These are phyloP conservation scores for Fusarium paranaense DNA, from an alignment of 2,329 filamentous ascomycete species.

Conservation along the genomic window DNA sequence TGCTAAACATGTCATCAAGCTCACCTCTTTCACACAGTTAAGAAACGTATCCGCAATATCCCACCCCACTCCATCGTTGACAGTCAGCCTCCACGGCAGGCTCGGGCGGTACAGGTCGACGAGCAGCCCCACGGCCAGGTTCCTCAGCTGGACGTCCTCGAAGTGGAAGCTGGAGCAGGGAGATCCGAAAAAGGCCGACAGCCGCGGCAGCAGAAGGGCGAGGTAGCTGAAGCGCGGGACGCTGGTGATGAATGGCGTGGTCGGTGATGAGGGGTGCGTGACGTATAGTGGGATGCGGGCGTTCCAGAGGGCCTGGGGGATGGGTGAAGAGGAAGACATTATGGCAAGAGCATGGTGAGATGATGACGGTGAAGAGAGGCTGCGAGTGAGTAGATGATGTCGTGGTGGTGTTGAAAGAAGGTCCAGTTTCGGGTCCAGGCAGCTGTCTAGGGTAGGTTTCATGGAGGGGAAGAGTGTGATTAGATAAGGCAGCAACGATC, in stretches of 20 bases:
- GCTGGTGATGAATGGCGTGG: conserved; percentile 63
- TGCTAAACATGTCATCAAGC: conserved; percentile 29
- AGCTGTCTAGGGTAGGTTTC: conserved; percentile 9
- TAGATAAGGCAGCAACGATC: conserved; percentile 1
- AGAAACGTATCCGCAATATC: conserved; percentile 73
- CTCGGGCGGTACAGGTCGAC: conserved; percentile 67
- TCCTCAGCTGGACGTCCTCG: conserved; percentile 64
- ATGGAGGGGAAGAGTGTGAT: neutral
- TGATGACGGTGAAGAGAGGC: neutral
- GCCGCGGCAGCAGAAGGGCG: conserved; percentile 66
- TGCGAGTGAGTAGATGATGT: neutral
- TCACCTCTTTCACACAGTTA: conserved; percentile 72
- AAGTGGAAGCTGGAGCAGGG: conserved; percentile 71
- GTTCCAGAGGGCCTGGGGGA: conserved; percentile 65
- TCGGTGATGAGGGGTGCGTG: conserved; percentile 60
- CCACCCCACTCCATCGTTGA: conserved; percentile 67
- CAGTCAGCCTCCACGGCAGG: conserved; percentile 67
- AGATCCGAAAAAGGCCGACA: conserved; percentile 63
- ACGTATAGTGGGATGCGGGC: conserved; percentile 67
- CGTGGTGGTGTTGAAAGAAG: neutral
- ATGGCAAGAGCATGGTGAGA: conserved; percentile 35
- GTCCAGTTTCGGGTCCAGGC: neutral
- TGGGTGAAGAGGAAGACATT: conserved; percentile 44
- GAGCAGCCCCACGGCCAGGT: conserved; percentile 65
- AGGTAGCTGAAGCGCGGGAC: conserved; percentile 71